Conservation (phyloP, 257 asterid species). For the Fraxinus quadrangulata region DNA sequence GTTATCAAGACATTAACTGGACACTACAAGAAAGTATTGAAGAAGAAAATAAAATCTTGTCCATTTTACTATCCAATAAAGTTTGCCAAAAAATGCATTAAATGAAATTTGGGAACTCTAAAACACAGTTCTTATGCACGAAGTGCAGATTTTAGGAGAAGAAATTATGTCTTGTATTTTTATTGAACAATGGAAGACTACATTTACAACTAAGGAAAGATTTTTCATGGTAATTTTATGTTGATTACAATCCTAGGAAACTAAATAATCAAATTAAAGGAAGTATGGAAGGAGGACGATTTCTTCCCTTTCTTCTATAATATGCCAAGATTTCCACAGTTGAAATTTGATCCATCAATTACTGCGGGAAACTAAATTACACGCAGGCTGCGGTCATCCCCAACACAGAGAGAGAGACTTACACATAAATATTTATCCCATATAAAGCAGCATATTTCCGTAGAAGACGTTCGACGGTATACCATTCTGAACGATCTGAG, state of each 20-base stretch:
- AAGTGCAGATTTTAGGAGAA: neutral
- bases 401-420: conserved; percentile 41
- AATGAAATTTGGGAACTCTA: neutral
- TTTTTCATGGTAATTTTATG: neutral
- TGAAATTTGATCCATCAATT: neutral
- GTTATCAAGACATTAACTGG: neutral
- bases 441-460: conserved; percentile 74
- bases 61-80: neutral
- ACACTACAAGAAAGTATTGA: neutral
- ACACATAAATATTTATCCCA: conserved; percentile 69
- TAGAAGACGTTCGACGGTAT: conserved; percentile 82
- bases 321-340: neutral
- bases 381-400: neutral
- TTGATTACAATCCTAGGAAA: neutral
- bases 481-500: conserved; percentile 89
- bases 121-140: neutral
- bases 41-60: neutral
- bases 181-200: neutral
- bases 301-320: neutral
- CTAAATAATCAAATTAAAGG: neutral
- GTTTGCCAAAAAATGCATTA: neutral
- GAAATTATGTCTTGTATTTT: neutral
- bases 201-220: neutral
- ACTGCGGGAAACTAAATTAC: neutral
- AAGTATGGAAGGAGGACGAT: neutral